These are phyloP conservation scores for Coprinopsis marcescibilis DNA, from an alignment of 768 basidiomycete genomes.

Conservation along the genomic window DNA sequence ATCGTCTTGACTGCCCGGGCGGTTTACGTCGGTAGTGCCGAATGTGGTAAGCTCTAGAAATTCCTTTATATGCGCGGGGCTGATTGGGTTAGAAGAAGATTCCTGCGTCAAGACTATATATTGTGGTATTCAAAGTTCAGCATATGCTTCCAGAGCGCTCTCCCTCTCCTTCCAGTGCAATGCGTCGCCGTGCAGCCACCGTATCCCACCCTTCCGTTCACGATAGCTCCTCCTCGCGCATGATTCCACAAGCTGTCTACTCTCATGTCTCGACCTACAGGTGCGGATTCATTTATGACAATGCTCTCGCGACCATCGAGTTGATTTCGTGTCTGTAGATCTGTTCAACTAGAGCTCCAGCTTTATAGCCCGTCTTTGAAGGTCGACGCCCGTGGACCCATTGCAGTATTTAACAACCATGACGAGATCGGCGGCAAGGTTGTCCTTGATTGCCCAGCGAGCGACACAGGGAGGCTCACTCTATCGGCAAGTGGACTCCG, in stretches of 20 bases:
- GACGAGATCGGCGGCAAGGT: constrained; percentile 59
- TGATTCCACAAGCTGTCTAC: constrained; percentile 6
- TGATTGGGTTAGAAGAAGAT: no score
- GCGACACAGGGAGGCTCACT: constrained; percentile 49
- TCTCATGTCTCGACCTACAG: constrained; percentile 15
- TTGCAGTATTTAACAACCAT: constrained; percentile 55
- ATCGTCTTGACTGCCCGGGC: no score
- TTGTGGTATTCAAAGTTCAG: no score
- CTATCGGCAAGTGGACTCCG: constrained; percentile 39
- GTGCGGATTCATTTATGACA: neutral
- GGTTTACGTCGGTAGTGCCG: no score
- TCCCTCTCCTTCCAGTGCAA: constrained; percentile 9
- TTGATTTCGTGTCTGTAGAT: constrained; percentile 25
- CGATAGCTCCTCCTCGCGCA: neutral
- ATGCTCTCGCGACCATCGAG: neutral
- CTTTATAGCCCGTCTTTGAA: constrained; percentile 60
- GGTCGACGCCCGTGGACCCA: constrained; percentile 28
- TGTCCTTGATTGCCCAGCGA: constrained; percentile 46
- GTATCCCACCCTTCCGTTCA: constrained; percentile 4
- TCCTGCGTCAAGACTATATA: no score
- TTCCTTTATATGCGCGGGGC: no score
- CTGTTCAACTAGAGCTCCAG: constrained; percentile 52
- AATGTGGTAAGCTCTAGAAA: no score
- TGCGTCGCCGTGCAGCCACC: constrained; percentile 11
- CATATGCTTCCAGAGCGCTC: no score